A percentile compares a stretch with the other conserved stretches of the same genome.
Evolutionary conservation across 2,329 filamentous ascomycete genomes (phyloP).

Genomic region (Malbranchea cinnamomea): DNA sequence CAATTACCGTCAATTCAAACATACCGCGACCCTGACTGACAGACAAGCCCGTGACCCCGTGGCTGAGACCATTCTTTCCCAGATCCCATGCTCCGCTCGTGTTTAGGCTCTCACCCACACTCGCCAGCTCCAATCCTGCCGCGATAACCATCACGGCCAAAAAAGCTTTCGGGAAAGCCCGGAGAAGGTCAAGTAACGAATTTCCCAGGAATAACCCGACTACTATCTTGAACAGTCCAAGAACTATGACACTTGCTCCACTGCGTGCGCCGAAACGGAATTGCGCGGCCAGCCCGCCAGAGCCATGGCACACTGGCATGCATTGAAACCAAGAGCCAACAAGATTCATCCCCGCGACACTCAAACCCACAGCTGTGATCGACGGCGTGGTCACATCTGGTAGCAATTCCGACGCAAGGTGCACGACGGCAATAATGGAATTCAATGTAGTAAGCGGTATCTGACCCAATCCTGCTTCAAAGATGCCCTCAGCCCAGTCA

Average conservation of each 20-base stretch:
- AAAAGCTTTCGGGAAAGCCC: conserved; percentile 59
- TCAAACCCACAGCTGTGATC: conserved; percentile 63
- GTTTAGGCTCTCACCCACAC: conserved; percentile 72
- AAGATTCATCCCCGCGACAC: conserved; percentile 72
- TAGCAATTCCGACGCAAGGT: conserved; percentile 61
- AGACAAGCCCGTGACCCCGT: not conserved
- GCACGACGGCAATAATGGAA: conserved; percentile 73
- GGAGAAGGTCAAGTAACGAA: conserved; percentile 52
- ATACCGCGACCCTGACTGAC: not conserved
- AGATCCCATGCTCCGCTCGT: conserved; percentile 51
- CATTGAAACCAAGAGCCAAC: conserved; percentile 78
- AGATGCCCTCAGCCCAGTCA: conserved; percentile 38
- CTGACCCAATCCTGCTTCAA: conserved; percentile 64
- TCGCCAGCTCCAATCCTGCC: conserved; percentile 72
- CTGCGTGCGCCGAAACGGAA: conserved; percentile 83
- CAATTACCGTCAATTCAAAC: conserved; percentile 26
- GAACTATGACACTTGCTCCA: conserved; percentile 64
- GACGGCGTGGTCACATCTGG: conserved; percentile 52
- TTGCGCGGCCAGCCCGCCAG: conserved; percentile 77
- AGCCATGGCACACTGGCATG: conserved; percentile 90
- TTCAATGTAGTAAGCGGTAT: conserved; percentile 84
- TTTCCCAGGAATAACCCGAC: conserved; percentile 63
- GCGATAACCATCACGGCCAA: conserved; percentile 83
- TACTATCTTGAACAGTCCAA: conserved; percentile 60
- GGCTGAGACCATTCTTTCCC: conserved; percentile 21